Base-by-base conservation (phyloP, 164 flowering plant species). In the Piper longum region DNA sequence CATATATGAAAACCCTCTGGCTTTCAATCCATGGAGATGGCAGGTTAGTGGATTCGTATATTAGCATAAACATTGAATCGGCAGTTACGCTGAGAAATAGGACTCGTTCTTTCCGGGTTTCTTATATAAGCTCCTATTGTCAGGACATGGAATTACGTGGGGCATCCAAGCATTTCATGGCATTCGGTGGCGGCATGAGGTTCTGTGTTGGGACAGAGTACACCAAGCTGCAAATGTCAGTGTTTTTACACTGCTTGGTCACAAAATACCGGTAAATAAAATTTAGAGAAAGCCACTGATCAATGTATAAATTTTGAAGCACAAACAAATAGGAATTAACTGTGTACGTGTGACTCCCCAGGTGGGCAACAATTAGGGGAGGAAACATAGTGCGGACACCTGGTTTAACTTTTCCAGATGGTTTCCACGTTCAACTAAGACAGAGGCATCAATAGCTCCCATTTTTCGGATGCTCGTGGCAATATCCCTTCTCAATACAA, bases 1-100 rank as follows among this genome's bases (percentile, higher is more conserved):
- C 66, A 82, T 64, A 59, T 91, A 85, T 64, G 75, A 76, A 66
- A 80, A 91, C 70, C 96, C 98, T 39, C 80, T 84, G 41, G 65
- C 73, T 59, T 91, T 91, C 75, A 88, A 91, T 74, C 98, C 98
- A 64, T 61, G 75, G 82, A 79, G 98, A 81, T 91, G 98, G 98
- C 73, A 87, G 85, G 98, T 87, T 62, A 51, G 80, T 64, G 12
- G n/a, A 39, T 4, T 17, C 55, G 4, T 18, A n/a, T n/a, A 17
- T 14, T 41, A 19, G 51, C 16, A 59, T 5, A 9, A 48, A 48
- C 14, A 9, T 48, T 48, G 14, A 48, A 14, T 2, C 7, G 52
- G 52, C 7, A 48, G 14, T 48, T 9, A 48, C 52, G 9, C 12
- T 3, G 14, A 48, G 14, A 9, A 9, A 5, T 12, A 48, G 9